Evolutionary conservation across 805 yeast genomes (phyloP), one percentile per base, ranked within the genome.

Genomic region (Kuraishia hungarica): DNA sequence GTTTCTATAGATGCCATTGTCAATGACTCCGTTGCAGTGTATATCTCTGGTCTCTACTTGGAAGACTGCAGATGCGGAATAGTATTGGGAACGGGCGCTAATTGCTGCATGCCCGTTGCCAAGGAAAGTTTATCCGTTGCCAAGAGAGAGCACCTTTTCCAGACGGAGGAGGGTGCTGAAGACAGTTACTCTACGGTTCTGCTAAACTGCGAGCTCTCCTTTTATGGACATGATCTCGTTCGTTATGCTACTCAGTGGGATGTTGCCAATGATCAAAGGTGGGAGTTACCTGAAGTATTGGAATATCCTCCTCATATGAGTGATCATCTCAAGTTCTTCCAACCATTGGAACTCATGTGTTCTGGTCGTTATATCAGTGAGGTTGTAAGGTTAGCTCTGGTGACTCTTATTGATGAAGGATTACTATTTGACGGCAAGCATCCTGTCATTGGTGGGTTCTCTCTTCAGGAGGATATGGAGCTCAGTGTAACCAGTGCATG

Each of bases 71-170:
- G 69, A 54, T 60, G 84, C 50, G 86, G 87, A 0, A 59, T 86
- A 59, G 87, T 86, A 2, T 65, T 85, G 52, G 91, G 92, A 0
- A 86, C 92, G 2, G 92, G 92, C 1, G 66, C 81, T 54, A 86
- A 86, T 60, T 65, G 81, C 39, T 81, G 82, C 67, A 71, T 81
- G 69, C 61, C 70, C 20, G 28, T 65, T 7, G 58, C 65, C 11
- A 51, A 57, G 1, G n/a, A n/a, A 17, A 17, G n/a, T 26, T 15
- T 54, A 19, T 21, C 23, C 10, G 29, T 6, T 10, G 29, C 10
- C 29, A 26, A 26, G 10, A 26, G 29, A 10, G 8, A 26, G 5
- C 29, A 26, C 10, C 29, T 26, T 26, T 26, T 26, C 29, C 29
- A 10, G 29, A 5, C 5, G 29, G 29, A 26, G 29, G 29, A 26